phyloP scores from a whole-genome alignment of 1,284 basidiomycete species.

The Agroathelia rolfsii region DNA sequence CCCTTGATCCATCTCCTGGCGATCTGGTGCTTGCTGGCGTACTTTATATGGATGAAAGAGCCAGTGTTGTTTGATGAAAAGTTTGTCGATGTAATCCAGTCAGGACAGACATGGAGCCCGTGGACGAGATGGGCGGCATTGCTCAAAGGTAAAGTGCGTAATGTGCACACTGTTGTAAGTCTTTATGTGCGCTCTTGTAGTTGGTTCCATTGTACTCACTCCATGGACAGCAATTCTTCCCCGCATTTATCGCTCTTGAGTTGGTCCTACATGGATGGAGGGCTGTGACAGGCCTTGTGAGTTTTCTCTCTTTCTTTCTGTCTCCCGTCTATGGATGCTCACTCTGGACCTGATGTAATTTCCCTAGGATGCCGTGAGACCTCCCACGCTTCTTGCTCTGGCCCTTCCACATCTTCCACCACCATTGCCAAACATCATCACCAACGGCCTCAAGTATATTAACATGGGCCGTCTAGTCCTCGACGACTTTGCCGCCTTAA shows the following conservation, averaged over 20 bases:
- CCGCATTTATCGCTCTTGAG: slow-evolving; percentile 64
- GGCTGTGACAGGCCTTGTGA: slow-evolving; percentile 57
- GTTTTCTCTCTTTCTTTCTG: slow-evolving; percentile 19
- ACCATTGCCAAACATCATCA: slow-evolving; percentile 49
- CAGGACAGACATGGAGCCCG: slow-evolving; percentile 13
- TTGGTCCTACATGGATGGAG: slow-evolving; percentile 58
- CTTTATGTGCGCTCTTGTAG: slow-evolving; percentile 1
- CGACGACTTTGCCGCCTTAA: slow-evolving; percentile 49
- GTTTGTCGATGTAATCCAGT: slow-evolving; percentile 12
- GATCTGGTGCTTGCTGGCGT: slow-evolving; percentile 53
- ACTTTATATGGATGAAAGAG: slow-evolving; percentile 58
- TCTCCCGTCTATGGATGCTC: slow-evolving; percentile 1
- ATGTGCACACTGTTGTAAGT: slow-evolving; percentile 48
- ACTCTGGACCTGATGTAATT: slow-evolving; percentile 8
- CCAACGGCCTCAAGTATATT: slow-evolving; percentile 52
- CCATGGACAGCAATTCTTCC: slow-evolving; percentile 58
- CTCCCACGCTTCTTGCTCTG: slow-evolving; percentile 47
- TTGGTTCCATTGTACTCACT: slow-evolving; percentile 7
- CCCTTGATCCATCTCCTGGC: slow-evolving; percentile 54
- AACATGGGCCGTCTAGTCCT: slow-evolving; percentile 54
- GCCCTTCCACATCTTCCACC: slow-evolving; percentile 56
- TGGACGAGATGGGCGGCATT: slow-evolving; percentile 15
- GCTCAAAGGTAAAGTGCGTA: slow-evolving; percentile 25
- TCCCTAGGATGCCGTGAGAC: slow-evolving; percentile 44
- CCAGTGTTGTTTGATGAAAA: slow-evolving; percentile 31